Conservation (phyloP, 345 rosid genomes). For the Angophora floribunda region DNA sequence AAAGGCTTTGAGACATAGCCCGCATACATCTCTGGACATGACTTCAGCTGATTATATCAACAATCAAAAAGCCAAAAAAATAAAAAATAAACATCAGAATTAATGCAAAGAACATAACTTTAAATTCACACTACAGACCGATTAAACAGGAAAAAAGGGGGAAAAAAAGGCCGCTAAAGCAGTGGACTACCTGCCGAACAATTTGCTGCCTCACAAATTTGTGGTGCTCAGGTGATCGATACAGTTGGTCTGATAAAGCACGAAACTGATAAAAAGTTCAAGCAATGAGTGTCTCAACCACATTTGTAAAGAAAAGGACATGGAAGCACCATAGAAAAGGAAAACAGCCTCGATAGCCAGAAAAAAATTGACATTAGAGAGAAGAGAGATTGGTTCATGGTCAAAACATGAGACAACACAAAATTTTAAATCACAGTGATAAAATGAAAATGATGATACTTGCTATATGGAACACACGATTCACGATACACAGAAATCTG, state of each 20-base stretch:
- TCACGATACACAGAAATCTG: background rate
- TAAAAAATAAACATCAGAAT: background rate
- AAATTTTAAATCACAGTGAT: background rate
- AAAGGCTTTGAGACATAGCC: conserved; percentile 56
- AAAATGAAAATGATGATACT: background rate
- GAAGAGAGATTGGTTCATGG: background rate
- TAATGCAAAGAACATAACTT: background rate
- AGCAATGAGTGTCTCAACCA: background rate
- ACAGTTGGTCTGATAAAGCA: conserved; percentile 82
- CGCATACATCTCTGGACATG: conserved; percentile 26
- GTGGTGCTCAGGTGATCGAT: conserved; percentile 70
- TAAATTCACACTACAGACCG: background rate
- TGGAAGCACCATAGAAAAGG: background rate
- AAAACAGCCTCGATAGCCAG: background rate
- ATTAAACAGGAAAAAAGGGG: too few relatives aligned
- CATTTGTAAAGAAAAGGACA: background rate
- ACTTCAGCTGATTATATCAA: conserved; percentile 27
- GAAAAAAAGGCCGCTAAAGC: background rate
- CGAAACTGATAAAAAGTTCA: conserved; percentile 50
- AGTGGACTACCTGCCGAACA: conserved; percentile 45
- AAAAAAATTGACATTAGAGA: background rate
- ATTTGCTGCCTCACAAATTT: conserved; percentile 62
- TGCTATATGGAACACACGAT: background rate
- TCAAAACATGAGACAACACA: background rate
- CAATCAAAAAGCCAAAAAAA: background rate